These are phyloP conservation scores for Thelonectria olida DNA, from an alignment of 2,329 filamentous ascomycete genomes.

Conservation along the genomic window DNA sequence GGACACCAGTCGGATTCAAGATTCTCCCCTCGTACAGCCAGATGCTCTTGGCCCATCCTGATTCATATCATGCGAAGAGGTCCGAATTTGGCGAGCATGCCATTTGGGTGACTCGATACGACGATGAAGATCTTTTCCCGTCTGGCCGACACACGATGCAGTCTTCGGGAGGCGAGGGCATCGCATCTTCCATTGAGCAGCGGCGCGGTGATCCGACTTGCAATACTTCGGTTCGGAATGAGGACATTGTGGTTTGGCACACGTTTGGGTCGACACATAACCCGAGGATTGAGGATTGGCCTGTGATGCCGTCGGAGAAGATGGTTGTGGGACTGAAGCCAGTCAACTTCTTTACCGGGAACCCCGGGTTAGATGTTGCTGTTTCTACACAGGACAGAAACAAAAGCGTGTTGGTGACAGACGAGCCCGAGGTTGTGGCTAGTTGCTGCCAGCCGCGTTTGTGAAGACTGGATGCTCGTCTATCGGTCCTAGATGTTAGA, in stretches of 20 bases:
- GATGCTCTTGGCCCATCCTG: slow-evolving; percentile 50
- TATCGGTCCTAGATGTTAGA: neutral
- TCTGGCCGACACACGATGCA: slow-evolving; percentile 56
- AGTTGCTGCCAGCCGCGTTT: slow-evolving; percentile 2
- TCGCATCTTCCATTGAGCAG: slow-evolving; percentile 43
- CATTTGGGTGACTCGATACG: slow-evolving; percentile 56
- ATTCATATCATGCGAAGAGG: slow-evolving; percentile 50
- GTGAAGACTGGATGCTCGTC: neutral
- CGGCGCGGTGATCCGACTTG: slow-evolving; percentile 18
- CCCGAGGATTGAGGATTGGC: slow-evolving; percentile 73
- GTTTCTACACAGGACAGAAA: slow-evolving; percentile 48
- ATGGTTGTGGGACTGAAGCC: slow-evolving; percentile 61
- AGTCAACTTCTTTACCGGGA: slow-evolving; percentile 62
- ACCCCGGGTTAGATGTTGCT: slow-evolving; percentile 61
- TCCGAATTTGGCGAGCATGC: slow-evolving; percentile 55
- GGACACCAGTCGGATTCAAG: slow-evolving; percentile 57
- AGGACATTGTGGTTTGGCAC: slow-evolving; percentile 67
- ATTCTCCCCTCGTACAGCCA: slow-evolving; percentile 57
- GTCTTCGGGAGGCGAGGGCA: slow-evolving; percentile 53
- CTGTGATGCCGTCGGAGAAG: slow-evolving; percentile 72
- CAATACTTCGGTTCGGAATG: slow-evolving; percentile 53
- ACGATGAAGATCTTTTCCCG: slow-evolving; percentile 54
- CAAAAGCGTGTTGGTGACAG: slow-evolving; percentile 41
- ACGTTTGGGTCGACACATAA: slow-evolving; percentile 71
- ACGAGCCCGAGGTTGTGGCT: neutral